Evolutionary conservation across 2,329 filamentous ascomycete species (phyloP).

Genomic region (Microascus cirrosus): DNA sequence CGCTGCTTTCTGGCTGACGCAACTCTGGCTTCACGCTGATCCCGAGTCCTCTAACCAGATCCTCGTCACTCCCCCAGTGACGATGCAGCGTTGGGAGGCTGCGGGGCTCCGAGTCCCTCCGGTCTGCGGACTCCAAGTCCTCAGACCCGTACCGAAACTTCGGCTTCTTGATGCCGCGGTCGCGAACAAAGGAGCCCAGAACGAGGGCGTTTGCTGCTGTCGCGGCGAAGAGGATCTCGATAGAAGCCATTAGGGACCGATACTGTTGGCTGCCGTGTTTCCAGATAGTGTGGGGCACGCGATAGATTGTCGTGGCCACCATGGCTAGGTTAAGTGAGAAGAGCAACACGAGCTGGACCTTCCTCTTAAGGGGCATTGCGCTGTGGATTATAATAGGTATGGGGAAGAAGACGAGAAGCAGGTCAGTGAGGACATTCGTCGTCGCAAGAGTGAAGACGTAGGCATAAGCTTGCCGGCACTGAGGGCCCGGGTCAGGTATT

Average conservation of each 20-base stretch:
- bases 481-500: constrained; percentile 71
- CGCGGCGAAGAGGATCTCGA: constrained; percentile 83
- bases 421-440: constrained; percentile 79
- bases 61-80: constrained; percentile 83
- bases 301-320: constrained; percentile 68
- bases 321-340: constrained; percentile 79
- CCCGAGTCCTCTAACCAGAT: constrained; percentile 72
- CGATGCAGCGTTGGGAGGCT: constrained; percentile 21
- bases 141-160: constrained; percentile 51
- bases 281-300: constrained; percentile 67
- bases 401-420: constrained; percentile 78
- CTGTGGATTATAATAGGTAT: constrained; percentile 78
- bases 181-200: constrained; percentile 83
- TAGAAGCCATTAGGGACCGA: constrained; percentile 77
- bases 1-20: constrained; percentile 4
- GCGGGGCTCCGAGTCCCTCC: background rate
- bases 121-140: constrained; percentile 1
- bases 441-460: constrained; percentile 86
- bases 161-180: constrained; percentile 79
- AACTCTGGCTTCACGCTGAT: constrained; percentile 44
- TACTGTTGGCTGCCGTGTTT: constrained; percentile 68
- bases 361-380: constrained; percentile 64
- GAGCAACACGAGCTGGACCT: constrained; percentile 65
- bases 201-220: constrained; percentile 81
- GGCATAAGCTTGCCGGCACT: constrained; percentile 76